phyloP scores from a whole-genome alignment of 106 monocot genomes.

The Posidonia australis region DNA sequence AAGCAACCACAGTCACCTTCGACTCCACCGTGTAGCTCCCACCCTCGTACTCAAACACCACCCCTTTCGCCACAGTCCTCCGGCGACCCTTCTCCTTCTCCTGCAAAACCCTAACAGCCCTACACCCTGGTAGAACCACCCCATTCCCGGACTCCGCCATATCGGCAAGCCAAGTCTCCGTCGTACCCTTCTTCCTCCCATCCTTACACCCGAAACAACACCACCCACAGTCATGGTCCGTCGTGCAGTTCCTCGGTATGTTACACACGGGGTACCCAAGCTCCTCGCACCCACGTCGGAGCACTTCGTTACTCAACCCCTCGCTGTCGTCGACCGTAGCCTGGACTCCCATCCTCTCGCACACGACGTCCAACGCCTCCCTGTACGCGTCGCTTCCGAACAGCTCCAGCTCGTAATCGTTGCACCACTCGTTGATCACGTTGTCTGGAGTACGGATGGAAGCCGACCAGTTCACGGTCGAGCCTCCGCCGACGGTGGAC shows the following conservation, averaged over 20 bases:
- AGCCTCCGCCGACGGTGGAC: slow-evolving; percentile 6
- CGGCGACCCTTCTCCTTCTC: slow-evolving; percentile 1
- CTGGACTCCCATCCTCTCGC: slow-evolving; percentile 44
- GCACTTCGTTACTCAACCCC: slow-evolving; percentile 30
- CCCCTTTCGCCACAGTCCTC: slow-evolving; percentile 29
- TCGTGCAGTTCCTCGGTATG: slow-evolving; percentile 40
- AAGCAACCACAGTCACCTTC: slow-evolving; percentile 26
- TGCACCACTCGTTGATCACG: slow-evolving; percentile 5
- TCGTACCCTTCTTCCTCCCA: slow-evolving; percentile 41
- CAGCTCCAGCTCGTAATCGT: slow-evolving; percentile 28
- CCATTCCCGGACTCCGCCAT: slow-evolving; percentile 50
- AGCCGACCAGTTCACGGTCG: slow-evolving; percentile 6
- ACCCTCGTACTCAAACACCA: no score
- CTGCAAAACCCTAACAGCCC: slow-evolving; percentile 26
- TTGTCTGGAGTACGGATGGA: slow-evolving; percentile 2
- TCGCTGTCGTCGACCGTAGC: slow-evolving; percentile 11
- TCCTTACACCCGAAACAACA: slow-evolving; percentile 61
- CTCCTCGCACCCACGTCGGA: slow-evolving; percentile 44
- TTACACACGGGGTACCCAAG: slow-evolving; percentile 41
- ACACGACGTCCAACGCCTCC: slow-evolving; percentile 39
- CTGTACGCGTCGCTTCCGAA: slow-evolving; percentile 46
- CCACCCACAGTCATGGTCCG: slow-evolving; percentile 70
- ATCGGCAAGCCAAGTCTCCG: slow-evolving; percentile 72
- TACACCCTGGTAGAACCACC: slow-evolving; percentile 37
- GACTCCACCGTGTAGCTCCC: slow-evolving; percentile 14